These are phyloP conservation scores for Ustilago xerochloae DNA, from an alignment of 1,284 basidiomycete genomes.

Conservation along the genomic window DNA sequence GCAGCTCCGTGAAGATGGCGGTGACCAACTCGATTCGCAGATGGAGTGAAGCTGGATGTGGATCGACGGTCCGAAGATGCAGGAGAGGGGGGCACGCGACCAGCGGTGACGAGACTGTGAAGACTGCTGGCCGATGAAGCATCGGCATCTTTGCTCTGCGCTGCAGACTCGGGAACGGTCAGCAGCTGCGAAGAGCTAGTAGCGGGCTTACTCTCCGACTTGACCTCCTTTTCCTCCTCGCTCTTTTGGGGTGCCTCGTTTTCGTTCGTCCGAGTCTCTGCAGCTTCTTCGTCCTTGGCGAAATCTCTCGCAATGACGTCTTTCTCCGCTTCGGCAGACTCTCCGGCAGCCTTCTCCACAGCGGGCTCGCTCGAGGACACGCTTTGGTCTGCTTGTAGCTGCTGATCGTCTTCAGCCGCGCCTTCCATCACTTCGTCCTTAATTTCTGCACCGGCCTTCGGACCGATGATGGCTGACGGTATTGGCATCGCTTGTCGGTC, in stretches of 20 bases:
- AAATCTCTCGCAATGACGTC: neutral
- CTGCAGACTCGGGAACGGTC: neutral
- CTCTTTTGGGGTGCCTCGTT: no score
- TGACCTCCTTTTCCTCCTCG: no score
- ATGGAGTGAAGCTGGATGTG: conserved; percentile 41
- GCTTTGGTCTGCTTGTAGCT: neutral
- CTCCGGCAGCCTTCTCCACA: neutral
- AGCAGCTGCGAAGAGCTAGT: neutral
- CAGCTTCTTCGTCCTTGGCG: neutral
- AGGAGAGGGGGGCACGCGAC: conserved; percentile 39
- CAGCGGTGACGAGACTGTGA: conserved; percentile 1
- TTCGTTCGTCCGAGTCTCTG: neutral
- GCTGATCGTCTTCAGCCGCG: neutral
- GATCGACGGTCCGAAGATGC: conserved; percentile 42
- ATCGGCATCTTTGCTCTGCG: neutral
- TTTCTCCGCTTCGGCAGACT: neutral
- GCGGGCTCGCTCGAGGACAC: neutral
- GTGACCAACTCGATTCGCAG: conserved; percentile 39
- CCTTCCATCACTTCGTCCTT: neutral
- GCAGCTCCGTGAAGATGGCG: conserved; percentile 40
- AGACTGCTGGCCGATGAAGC: neutral
- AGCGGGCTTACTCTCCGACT: neutral
- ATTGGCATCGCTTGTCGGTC: conserved; percentile 18
- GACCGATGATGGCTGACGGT: neutral
- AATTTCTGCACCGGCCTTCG: neutral